Base-by-base conservation (phyloP, 148 eudicot genomes). In the Cornus controversa region DNA sequence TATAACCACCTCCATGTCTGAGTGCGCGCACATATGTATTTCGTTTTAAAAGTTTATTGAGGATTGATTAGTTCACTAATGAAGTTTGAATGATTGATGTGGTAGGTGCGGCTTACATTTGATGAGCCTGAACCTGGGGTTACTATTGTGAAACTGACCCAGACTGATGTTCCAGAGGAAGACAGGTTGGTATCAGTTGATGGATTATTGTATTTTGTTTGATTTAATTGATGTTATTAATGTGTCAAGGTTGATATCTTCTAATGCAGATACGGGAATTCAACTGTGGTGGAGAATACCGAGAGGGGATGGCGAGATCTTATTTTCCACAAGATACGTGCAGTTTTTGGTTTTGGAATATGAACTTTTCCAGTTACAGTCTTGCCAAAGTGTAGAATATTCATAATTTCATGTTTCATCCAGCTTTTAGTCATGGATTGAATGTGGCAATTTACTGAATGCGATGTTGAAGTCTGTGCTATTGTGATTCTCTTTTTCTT, bases 261-360 rank as follows among this genome's bases (percentile, higher is more conserved):
- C 6, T 36, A 37, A 64, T 86, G 90, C 87, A 96, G 99, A 68
- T 96, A 93, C 75, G 99, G 99, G 3, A 96, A 96, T 84, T 90
- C 96, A 65, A 96, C 99, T 10, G 99, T 96, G 82, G 98, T 88
- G 75, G 99, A 96, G 86, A 96, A 96, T 80, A 96, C 99, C 0
- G 99, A 96, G 82, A 91, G 98, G 81, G 99, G 99, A 37, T 96
- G 99, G 99, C 80, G 98, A 71, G 99, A 96, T 88, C 93, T 96
- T 14, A 96, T 96, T 69, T 91, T 96, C 88, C 88, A 90, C 85
- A 93, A 82, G 90, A 90, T 96, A 75, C 86, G 98, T 22, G 99
- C 97, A 8, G 91, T 96, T 76, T 96, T 96, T 80, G 99, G 99
- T 73, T 96, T 95, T 82, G 97, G 99, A 50, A 86, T 95, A 67